Evolutionary conservation across 805 yeast genomes (phyloP).

Genomic region (Starmerella cellae): DNA sequence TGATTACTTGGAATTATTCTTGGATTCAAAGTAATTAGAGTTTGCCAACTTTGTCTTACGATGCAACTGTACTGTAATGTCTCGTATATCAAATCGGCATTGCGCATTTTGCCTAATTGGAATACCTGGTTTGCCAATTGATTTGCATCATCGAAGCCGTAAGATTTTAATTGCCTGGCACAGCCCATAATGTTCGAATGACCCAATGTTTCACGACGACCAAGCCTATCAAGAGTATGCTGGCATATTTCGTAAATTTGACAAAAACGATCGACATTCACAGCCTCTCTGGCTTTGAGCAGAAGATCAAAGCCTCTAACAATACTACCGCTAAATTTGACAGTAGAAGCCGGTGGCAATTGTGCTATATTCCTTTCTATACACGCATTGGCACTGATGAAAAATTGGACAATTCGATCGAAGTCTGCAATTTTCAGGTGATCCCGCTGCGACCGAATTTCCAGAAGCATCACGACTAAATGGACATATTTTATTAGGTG

Average conservation of each 20-base stretch:
- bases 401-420: background rate
- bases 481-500: constrained; percentile 6
- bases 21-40: background rate
- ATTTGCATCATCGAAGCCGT: background rate
- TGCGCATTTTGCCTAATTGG: constrained; percentile 2
- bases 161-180: background rate
- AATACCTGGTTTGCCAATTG: constrained; percentile 3
- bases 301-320: constrained; percentile 2
- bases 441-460: constrained; percentile 5
- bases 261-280: background rate
- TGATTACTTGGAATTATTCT: constrained; percentile 5
- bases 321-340: background rate
- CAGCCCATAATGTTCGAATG: constrained; percentile 11
- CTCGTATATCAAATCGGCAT: constrained; percentile 5
- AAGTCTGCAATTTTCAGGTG: constrained; percentile 8
- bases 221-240: constrained; percentile 1
- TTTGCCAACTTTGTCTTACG: constrained; percentile 1
- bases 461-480: background rate
- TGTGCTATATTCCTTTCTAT: no score
- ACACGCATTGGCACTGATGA: background rate
- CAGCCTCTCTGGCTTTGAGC: constrained; percentile 1
- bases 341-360: background rate
- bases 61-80: constrained; percentile 7
- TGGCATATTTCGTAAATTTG: background rate
- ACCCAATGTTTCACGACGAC: constrained; percentile 10